Evolutionary conservation across 2,329 filamentous ascomycete species (phyloP).

Genomic region (Colletotrichum orchidophilum): DNA sequence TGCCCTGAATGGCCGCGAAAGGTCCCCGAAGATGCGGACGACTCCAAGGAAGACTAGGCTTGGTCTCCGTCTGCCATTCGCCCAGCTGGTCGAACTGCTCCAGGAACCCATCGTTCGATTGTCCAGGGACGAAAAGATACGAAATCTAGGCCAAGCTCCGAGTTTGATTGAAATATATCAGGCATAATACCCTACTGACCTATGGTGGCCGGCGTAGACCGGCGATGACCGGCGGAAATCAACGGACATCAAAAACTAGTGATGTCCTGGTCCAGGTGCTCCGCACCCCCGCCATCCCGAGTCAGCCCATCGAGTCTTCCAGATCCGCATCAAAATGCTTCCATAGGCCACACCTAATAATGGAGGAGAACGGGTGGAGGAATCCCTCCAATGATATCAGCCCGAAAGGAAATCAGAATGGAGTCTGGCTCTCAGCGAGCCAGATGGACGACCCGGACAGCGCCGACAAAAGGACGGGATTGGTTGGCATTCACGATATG

Average conservation of each 20-base stretch:
- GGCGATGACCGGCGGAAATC: conserved; percentile 15
- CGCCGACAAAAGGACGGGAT: conserved; percentile 5
- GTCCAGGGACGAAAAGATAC: neutral
- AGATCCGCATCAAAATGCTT: neutral
- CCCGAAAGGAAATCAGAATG: neutral
- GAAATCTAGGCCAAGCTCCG: neutral
- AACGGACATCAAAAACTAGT: neutral
- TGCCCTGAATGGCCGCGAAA: conserved; percentile 94
- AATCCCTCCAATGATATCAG: conserved; percentile 14
- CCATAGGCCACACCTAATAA: too few relatives aligned
- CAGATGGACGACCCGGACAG: conserved; percentile 16
- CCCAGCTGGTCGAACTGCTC: neutral
- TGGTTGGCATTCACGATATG: neutral
- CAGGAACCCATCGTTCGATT: neutral
- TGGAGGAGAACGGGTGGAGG: too few relatives aligned
- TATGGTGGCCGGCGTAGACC: neutral
- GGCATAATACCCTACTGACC: neutral
- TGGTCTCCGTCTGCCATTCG: neutral
- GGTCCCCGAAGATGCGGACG: conserved; percentile 41
- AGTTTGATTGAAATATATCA: neutral
- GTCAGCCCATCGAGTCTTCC: conserved; percentile 16
- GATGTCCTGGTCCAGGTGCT: neutral
- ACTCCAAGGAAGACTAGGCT: conserved; percentile 25
- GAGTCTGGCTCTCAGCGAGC: conserved; percentile 11
- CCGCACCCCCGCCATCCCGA: conserved; percentile 17